A percentile compares a stretch with the other conserved stretches of the same genome.
Conservation (phyloP, 345 rosid genomes). For the Pistacia vera region DNA sequence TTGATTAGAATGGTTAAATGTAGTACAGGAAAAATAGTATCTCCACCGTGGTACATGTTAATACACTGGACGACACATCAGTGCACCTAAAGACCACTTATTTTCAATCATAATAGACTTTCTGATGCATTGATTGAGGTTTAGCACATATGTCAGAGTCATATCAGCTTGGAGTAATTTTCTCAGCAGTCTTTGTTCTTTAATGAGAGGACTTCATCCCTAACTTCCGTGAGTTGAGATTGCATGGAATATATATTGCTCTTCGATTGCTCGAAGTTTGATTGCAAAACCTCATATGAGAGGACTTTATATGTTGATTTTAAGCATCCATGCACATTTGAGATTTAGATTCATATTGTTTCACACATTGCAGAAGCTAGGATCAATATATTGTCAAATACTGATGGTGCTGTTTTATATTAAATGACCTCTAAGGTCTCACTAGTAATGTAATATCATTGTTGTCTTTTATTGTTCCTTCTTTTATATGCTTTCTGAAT, state of each 20-base stretch:
- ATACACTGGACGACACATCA: background rate
- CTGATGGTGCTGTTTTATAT: background rate
- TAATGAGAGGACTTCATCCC: background rate
- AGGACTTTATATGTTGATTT: background rate
- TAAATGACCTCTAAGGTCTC: conserved; percentile 4
- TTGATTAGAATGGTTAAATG: background rate
- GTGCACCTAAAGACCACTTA: background rate
- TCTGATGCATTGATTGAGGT: background rate
- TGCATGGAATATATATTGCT: background rate
- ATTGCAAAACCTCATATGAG: background rate
- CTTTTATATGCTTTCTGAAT: background rate
- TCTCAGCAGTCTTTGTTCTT: background rate
- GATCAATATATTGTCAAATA: background rate
- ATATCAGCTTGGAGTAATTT: background rate
- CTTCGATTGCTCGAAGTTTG: background rate
- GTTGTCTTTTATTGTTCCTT: background rate
- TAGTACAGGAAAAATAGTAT: background rate
- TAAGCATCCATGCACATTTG: background rate
- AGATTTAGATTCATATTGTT: conserved; percentile 3
- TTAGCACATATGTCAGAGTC: background rate
- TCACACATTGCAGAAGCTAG: conserved; percentile 1
- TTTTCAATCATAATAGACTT: background rate
- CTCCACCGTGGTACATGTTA: background rate
- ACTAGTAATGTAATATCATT: background rate
- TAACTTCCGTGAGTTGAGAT: background rate